Base-by-base conservation (phyloP, 305 asterid species). In the Coffea humblotiana region DNA sequence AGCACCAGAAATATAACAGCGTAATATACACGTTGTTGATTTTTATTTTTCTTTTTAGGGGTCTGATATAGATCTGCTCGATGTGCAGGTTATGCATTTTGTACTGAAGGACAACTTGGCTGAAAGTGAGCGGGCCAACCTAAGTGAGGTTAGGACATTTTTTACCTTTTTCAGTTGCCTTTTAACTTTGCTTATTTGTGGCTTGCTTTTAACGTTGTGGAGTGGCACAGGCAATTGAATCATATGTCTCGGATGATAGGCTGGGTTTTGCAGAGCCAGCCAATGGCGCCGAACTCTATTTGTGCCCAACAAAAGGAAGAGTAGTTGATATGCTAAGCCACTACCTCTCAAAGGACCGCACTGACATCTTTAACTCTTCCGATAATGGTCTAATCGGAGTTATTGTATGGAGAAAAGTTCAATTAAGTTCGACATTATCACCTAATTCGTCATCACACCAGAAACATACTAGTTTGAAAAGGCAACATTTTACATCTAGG, bases 381-480 rank as follows among this genome's bases (percentile, higher is more conserved):
- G 94, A 90, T 78, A 85, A 89, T 80, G 95, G 90, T 79, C 87
- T 96, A 87, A 89, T 96, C 71, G 99, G 98, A 71, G 96, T 93
- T 72, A 95, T 93, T 84, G 97, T 96, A 85, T 94, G 99, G 99
- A 88, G 99, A 91, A 91, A 92, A 88, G 91, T 88, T 86, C 94
- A 88, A 63, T 71, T 86, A 81, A 91, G 91, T 92, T 88, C 92
- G 74, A 86, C 88, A 70, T 83, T 91, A 83, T 96, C 97, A 80
- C 97, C 99, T 81, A 91, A 90, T 81, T 84, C 98, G 60, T 84
- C 97, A 1, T 89, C 97, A 32, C 90, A 89, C 88, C 90, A 90
- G 84, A 91, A 91, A 82, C 92, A 91, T 85, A 79, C 67, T 83
- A 68, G 80, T 86, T 68, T 78, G 74, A 92, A 90, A 86, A 93